These are phyloP conservation scores for Paracoccidioides brasiliensis DNA, from an alignment of 2,329 filamentous ascomycete genomes.

Conservation along the genomic window DNA sequence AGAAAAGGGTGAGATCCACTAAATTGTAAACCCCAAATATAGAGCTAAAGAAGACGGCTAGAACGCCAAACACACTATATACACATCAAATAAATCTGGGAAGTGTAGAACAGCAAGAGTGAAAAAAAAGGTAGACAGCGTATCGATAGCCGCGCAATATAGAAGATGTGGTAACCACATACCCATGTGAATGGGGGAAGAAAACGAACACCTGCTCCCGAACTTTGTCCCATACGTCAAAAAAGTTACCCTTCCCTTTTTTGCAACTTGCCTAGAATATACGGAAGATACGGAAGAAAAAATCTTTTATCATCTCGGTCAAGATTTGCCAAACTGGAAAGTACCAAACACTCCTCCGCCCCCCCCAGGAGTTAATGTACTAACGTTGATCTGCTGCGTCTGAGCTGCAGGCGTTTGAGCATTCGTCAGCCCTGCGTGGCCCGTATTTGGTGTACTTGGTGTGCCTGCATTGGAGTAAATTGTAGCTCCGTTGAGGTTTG, in stretches of 20 bases:
- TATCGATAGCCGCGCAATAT: neutral
- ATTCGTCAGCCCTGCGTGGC: constrained; percentile 36
- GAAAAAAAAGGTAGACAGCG: neutral
- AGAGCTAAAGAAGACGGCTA: neutral
- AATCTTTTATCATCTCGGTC: neutral
- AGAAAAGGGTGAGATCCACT: neutral
- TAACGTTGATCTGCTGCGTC: constrained; percentile 45
- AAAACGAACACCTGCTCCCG: constrained; percentile 7
- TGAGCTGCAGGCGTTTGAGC: constrained; percentile 32
- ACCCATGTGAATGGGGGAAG: constrained; percentile 1
- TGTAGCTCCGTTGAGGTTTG: constrained; percentile 42
- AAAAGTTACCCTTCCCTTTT: neutral
- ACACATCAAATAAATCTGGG: neutral
- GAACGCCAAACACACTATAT: constrained; percentile 3
- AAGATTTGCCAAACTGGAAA: constrained; percentile 35
- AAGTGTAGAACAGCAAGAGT: neutral
- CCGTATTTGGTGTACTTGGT: constrained; percentile 56
- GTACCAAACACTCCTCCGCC: constrained; percentile 62
- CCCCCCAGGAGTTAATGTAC: constrained; percentile 65
- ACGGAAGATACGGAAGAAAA: neutral
- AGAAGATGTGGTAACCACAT: neutral
- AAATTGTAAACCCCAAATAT: neutral
- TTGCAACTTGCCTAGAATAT: constrained; percentile 6
- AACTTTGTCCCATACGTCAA: neutral
- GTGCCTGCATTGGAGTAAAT: constrained; percentile 38